Evolutionary conservation across 306 rosid species (phyloP), one percentile per base, ranked within the genome.

Genomic region (Cucurbita pepo): DNA sequence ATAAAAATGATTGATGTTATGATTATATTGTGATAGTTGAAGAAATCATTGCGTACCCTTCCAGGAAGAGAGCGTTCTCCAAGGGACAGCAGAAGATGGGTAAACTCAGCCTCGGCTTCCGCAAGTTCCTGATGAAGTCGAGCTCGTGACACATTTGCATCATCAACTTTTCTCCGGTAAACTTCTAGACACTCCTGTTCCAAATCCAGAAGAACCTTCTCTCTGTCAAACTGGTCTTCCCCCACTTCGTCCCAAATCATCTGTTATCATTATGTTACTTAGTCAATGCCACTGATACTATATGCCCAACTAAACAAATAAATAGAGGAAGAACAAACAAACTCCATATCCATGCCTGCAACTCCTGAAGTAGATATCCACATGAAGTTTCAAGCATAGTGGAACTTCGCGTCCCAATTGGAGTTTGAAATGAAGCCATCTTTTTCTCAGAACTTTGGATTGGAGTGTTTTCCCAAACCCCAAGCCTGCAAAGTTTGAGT

Each of bases 181-280:
- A 94, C 92, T 69, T 87, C 92, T 8, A 91, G 88, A 59, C 99
- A 94, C 63, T 91, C 99, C 72, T 89, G 99, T 80, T 91, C 97
- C 77, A 94, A 83, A 78, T 94, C 90, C 56, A 91, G 78, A 77
- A 94, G 83, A 84, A 91, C 85, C 79, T 89, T 94, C 80, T 91
- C 99, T 77, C 95, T 88, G 65, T 87, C 96, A 40, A 83, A 84
- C 74, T 91, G 84, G 51, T 91, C 97, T 85, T 91, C 97, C 79
- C 99, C 99, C 47, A 94, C 86, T 91, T 94, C 99, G 44, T 94
- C 90, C 99, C 97, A 94, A 64, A 94, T 94, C 80, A 88, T 91
- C 99, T 94, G 83, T 63, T 75, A 25, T 57, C 83, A 81, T 75
- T 56, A 53, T n/a, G 63, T 58, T 13, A 57, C 70, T 54, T 40